Conservation (phyloP, 2,329 filamentous ascomycete genomes). For the Macrophomina pseudophaseolina region DNA sequence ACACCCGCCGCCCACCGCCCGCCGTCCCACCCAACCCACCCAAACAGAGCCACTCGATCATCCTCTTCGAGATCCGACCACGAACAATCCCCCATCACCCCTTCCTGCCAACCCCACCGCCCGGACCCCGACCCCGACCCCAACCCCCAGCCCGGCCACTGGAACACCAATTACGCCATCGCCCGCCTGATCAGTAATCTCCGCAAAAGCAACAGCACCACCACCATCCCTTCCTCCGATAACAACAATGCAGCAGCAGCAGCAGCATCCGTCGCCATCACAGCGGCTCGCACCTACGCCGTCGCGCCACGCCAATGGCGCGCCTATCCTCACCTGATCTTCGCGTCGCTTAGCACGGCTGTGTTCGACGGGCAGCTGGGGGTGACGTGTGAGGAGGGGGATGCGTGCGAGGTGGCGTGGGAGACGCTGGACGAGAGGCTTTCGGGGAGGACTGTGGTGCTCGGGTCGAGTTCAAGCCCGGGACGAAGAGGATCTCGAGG, state of each 20-base stretch:
- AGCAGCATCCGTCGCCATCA: conserved; percentile 30
- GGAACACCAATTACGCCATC: conserved; percentile 50
- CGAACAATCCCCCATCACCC: neutral
- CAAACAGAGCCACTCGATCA: too few relatives aligned
- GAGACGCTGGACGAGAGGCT: conserved; percentile 32
- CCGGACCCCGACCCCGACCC: too few relatives aligned
- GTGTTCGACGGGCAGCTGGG: conserved; percentile 47
- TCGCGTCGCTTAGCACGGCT: conserved; percentile 42
- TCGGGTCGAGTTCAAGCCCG: conserved; percentile 12
- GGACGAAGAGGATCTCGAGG: conserved; percentile 29
- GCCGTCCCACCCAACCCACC: neutral
- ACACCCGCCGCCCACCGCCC: neutral
- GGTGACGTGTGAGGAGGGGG: conserved; percentile 39
- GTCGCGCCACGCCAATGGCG: conserved; percentile 30
- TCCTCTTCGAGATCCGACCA: neutral
- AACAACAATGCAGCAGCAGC: neutral
- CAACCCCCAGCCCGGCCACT: conserved; percentile 32
- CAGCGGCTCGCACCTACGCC: conserved; percentile 31
- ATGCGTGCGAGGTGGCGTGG: conserved; percentile 42
- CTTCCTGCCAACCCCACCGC: neutral
- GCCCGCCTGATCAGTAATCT: conserved; percentile 46
- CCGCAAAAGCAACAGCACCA: neutral
- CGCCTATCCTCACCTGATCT: conserved; percentile 42
- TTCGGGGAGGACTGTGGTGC: conserved; percentile 45
- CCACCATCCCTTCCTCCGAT: neutral